Conservation (phyloP, 805 yeast species). For the Candida taoyuanica region DNA sequence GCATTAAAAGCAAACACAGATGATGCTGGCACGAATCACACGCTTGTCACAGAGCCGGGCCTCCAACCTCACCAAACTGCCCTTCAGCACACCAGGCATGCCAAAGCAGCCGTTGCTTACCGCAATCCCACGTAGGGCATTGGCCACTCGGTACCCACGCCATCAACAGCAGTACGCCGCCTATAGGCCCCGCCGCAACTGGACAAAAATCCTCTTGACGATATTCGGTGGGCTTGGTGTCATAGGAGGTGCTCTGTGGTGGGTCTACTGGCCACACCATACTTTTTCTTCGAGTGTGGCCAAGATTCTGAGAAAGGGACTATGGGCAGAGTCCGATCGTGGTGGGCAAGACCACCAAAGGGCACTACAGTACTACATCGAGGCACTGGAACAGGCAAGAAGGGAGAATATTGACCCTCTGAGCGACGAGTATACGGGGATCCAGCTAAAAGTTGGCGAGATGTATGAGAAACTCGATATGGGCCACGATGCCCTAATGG, state of each 20-base stretch:
- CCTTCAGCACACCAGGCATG: too few relatives aligned
- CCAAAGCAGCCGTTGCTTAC: too few relatives aligned
- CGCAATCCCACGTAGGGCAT: too few relatives aligned
- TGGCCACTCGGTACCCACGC: conserved; percentile 16
- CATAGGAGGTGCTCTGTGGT: conserved; percentile 30
- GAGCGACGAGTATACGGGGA: conserved; percentile 83
- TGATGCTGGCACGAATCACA: too few relatives aligned
- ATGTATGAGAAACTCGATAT: conserved; percentile 71
- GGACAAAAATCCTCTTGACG: conserved; percentile 16
- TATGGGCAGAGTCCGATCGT: conserved; percentile 79
- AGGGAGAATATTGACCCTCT: conserved; percentile 49
- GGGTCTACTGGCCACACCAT: conserved; percentile 60
- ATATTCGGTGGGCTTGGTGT: conserved; percentile 25
- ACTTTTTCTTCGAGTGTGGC: conserved; percentile 71
- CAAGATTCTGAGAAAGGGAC: conserved; percentile 61
- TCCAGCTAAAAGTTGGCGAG: conserved; percentile 82
- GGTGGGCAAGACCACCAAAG: conserved; percentile 49
- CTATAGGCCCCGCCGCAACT: conserved; percentile 15
- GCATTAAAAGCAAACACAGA: too few relatives aligned
- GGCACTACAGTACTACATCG: conserved; percentile 69
- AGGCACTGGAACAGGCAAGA: conserved; percentile 64
- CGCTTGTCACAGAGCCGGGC: too few relatives aligned
- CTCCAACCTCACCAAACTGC: too few relatives aligned
- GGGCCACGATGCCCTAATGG: conserved; percentile 56
- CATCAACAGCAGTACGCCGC: conserved; percentile 1